phyloP scores from a whole-genome alignment of 495 filamentous ascomycete species.

The Penicillium silybi region DNA sequence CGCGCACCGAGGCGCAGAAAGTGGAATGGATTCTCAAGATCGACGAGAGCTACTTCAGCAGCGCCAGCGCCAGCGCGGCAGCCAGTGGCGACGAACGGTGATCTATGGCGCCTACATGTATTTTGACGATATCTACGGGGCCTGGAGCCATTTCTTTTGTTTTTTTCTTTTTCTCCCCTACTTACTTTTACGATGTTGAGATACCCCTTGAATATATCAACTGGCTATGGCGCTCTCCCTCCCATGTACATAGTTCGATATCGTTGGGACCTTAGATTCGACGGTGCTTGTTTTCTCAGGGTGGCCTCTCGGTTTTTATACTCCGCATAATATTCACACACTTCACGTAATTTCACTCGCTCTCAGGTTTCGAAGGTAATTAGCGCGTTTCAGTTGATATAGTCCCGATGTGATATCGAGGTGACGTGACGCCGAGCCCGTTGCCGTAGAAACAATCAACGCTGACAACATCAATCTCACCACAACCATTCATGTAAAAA shows the following conservation, averaged over 20 bases:
- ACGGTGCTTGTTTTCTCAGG: constrained; percentile 11
- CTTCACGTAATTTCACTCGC: neutral
- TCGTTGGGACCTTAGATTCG: constrained; percentile 29
- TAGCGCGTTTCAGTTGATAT: neutral
- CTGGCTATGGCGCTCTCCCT: constrained; percentile 28
- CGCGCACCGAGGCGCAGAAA: constrained; percentile 80
- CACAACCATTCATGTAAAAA: neutral
- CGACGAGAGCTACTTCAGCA: constrained; percentile 55
- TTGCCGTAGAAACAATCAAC: constrained; percentile 22
- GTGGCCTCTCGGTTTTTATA: constrained; percentile 7
- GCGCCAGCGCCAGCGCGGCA: constrained; percentile 25
- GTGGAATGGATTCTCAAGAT: constrained; percentile 91
- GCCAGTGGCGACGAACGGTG: constrained; percentile 22
- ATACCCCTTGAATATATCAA: constrained; percentile 41
- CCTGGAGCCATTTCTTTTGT: constrained; percentile 14
- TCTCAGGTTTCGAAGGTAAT: neutral
- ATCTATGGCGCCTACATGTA: constrained; percentile 16
- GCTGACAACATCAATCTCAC: neutral
- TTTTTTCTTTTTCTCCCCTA: constrained; percentile 8
- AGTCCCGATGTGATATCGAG: neutral
- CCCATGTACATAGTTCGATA: constrained; percentile 41
- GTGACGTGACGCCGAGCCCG: neutral
- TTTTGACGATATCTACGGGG: constrained; percentile 23
- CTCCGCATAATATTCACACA: neutral
- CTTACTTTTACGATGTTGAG: constrained; percentile 25